Evolutionary conservation across 2,329 filamentous ascomycete species (phyloP).

Genomic region (Laburnicola sp.): DNA sequence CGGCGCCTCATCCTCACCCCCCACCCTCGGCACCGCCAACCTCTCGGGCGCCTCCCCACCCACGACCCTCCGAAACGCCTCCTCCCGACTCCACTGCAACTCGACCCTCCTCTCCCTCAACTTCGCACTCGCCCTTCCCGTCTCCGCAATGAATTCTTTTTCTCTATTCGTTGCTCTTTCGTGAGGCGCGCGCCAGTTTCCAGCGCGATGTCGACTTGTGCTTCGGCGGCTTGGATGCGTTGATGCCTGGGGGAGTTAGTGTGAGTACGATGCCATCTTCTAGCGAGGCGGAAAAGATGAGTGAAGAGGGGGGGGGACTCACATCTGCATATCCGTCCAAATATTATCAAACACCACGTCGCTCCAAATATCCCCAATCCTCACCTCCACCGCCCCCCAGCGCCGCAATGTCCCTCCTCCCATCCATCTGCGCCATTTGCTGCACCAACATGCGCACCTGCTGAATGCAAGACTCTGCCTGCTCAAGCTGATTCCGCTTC

Average conservation of each 20-base stretch:
- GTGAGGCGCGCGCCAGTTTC: conserved; percentile 40
- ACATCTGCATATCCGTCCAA: conserved; percentile 56
- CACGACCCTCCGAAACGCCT: conserved; percentile 47
- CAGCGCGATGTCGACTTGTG: conserved; percentile 32
- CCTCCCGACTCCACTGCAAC: conserved; percentile 52
- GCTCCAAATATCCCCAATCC: conserved; percentile 52
- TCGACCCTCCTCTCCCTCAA: conserved; percentile 36
- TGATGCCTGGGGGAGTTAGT: conserved; percentile 39
- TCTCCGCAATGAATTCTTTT: conserved; percentile 23
- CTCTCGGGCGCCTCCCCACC: conserved; percentile 13
- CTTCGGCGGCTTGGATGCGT: conserved; percentile 53
- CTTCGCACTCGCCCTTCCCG: conserved; percentile 39
- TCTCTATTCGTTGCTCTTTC: conserved; percentile 36
- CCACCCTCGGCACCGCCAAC: not conserved
- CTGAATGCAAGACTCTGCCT: conserved; percentile 50
- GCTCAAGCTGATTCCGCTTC: conserved; percentile 56
- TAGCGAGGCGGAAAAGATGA: not conserved
- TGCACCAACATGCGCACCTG: conserved; percentile 45
- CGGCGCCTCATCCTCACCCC: conserved; percentile 1
- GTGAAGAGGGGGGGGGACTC: not conserved
- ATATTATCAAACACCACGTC: conserved; percentile 62
- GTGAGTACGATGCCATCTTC: too few relatives aligned
- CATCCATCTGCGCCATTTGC: conserved; percentile 49
- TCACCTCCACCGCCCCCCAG: conserved; percentile 50
- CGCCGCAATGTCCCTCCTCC: conserved; percentile 33